These are phyloP conservation scores for Wallacemonas sp. DNA, from an alignment of 208 protist genomes.

Conservation along the genomic window DNA sequence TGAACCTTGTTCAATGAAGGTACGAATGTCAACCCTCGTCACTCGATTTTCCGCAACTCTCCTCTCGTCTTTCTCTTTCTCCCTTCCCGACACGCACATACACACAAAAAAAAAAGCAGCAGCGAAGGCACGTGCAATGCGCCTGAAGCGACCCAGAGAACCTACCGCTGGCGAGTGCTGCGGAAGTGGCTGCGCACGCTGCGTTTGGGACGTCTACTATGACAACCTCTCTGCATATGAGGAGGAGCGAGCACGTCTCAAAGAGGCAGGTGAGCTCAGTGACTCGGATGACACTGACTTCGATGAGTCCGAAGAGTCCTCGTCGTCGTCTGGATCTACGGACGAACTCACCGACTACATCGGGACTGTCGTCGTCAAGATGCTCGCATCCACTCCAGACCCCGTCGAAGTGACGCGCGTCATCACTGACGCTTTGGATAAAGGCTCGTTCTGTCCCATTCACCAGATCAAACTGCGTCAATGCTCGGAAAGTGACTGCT, in stretches of 20 bases:
- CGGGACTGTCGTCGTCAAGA: slow-evolving; percentile 82
- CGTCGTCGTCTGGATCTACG: slow-evolving; percentile 16
- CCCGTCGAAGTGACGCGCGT: background rate
- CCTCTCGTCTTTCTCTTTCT: slow-evolving; percentile 20
- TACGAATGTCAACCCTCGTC: no score
- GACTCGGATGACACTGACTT: slow-evolving; percentile 20
- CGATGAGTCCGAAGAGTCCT: slow-evolving; percentile 28
- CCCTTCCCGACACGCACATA: no score
- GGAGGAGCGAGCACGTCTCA: slow-evolving; percentile 20
- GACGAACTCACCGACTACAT: slow-evolving; percentile 47
- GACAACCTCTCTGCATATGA: slow-evolving; percentile 72
- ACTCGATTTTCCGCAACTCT: no score
- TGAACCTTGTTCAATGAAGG: no score
- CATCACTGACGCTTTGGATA: background rate
- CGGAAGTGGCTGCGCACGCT: slow-evolving; percentile 83
- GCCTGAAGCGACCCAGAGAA: slow-evolving; percentile 54
- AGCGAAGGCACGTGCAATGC: background rate
- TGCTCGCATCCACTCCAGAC: slow-evolving; percentile 25
- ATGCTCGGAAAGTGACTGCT: background rate
- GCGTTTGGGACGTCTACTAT: slow-evolving; percentile 91
- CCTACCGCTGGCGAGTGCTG: slow-evolving; percentile 82
- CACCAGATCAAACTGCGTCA: background rate
- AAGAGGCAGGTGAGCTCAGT: slow-evolving; percentile 7
- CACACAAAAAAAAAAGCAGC: no score
- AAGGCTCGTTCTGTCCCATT: background rate